A percentile compares a stretch with the other conserved stretches of the same genome.
Evolutionary conservation across 345 rosid genomes (phyloP).

Genomic region (Corchorus olitorius): DNA sequence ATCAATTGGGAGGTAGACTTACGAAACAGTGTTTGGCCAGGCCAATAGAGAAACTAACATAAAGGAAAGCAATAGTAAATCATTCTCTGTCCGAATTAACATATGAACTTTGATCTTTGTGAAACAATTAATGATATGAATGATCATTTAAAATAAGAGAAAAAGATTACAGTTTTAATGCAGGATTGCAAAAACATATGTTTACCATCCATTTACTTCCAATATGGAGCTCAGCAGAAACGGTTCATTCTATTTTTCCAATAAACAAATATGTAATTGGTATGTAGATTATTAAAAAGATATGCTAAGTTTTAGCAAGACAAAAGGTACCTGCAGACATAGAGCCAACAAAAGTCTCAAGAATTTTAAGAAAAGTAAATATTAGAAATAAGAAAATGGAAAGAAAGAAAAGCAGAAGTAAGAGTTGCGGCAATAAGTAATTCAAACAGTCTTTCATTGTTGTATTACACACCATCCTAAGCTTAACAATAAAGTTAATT

Average conservation of each 20-base stretch:
- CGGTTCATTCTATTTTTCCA: background rate
- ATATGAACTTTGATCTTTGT: background rate
- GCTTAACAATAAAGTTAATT: too few relatives aligned
- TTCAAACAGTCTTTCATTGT: too few relatives aligned
- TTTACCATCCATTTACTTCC: conserved; percentile 7
- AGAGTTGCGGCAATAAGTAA: too few relatives aligned
- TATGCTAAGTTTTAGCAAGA: background rate
- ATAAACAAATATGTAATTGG: background rate
- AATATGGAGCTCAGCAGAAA: background rate
- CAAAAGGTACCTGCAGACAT: conserved; percentile 80
- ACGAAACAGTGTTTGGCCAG: background rate
- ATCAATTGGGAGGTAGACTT: too few relatives aligned
- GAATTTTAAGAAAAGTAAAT: too few relatives aligned
- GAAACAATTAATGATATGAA: background rate
- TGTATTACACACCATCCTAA: too few relatives aligned
- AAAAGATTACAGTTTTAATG: background rate
- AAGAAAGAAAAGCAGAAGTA: too few relatives aligned
- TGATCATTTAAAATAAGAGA: background rate
- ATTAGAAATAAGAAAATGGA: too few relatives aligned
- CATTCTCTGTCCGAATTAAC: background rate
- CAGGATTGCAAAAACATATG: background rate
- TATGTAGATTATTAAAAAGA: background rate
- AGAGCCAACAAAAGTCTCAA: conserved; percentile 96
- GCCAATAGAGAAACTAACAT: background rate
- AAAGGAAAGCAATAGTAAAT: background rate